These are phyloP conservation scores for Litchi chinensis DNA, from an alignment of 345 rosid genomes.

Conservation along the genomic window DNA sequence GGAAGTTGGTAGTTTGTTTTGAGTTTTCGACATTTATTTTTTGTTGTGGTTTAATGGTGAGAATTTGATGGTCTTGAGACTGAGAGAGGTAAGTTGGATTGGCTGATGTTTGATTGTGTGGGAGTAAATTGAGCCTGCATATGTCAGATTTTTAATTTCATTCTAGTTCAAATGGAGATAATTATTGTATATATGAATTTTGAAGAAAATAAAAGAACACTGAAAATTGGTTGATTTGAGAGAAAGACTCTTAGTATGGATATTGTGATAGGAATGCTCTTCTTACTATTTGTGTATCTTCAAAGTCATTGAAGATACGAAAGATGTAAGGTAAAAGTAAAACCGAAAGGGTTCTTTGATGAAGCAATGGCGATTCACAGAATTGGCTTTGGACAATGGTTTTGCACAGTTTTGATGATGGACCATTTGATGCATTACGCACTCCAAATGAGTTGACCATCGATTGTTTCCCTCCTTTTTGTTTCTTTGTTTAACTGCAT, in stretches of 20 bases:
- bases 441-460: neutral
- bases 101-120: neutral
- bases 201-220: neutral
- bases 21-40: neutral
- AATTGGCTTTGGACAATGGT: neutral
- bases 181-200: neutral
- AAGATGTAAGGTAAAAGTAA: neutral
- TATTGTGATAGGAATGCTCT: neutral
- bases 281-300: neutral
- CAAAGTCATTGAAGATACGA: neutral
- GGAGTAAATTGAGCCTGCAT: neutral
- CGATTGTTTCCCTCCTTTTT: slow-evolving; percentile 1
- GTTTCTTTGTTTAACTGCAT: slow-evolving; percentile 1
- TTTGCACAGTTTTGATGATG: neutral
- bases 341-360: too few relatives aligned
- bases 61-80: slow-evolving; percentile 5
- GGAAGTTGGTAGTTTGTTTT: slow-evolving; percentile 22
- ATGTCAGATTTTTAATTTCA: slow-evolving; percentile 4
- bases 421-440: neutral
- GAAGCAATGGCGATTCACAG: neutral
- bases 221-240: neutral
- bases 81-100: neutral
- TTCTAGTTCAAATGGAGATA: neutral
- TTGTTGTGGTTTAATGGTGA: neutral
- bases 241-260: neutral